Conservation (phyloP, 805 yeast species). For the Ogataea nonfermentans region DNA sequence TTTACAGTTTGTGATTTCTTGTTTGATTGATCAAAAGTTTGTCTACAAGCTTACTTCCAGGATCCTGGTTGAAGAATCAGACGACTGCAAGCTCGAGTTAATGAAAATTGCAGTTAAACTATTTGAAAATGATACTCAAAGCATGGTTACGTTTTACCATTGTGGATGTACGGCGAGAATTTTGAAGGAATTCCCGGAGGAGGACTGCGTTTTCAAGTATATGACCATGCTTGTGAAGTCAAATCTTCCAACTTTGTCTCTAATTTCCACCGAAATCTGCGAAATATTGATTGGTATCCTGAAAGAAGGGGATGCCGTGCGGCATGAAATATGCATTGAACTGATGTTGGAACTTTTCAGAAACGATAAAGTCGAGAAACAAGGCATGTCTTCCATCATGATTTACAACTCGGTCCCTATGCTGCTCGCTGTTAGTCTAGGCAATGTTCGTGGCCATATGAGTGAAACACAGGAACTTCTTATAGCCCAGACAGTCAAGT, state of each 20-base stretch:
- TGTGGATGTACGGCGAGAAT: slow-evolving; percentile 19
- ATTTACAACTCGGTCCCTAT: slow-evolving; percentile 9
- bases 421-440: slow-evolving; percentile 10
- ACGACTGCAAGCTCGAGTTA: slow-evolving; percentile 17
- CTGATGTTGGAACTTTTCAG: slow-evolving; percentile 15
- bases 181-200: slow-evolving; percentile 6
- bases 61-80: slow-evolving; percentile 10
- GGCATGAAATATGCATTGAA: slow-evolving; percentile 10
- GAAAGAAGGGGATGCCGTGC: slow-evolving; percentile 11
- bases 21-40: slow-evolving; percentile 13
- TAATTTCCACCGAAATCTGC: slow-evolving; percentile 10
- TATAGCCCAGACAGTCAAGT: slow-evolving; percentile 9
- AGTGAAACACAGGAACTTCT: slow-evolving; percentile 12
- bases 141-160: slow-evolving; percentile 17
- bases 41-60: slow-evolving; percentile 11
- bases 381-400: slow-evolving; percentile 10
- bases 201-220: slow-evolving; percentile 12
- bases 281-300: slow-evolving; percentile 9
- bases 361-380: slow-evolving; percentile 15
- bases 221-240: slow-evolving; percentile 11
- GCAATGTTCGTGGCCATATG: slow-evolving; percentile 17
- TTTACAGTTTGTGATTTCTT: slow-evolving; percentile 11
- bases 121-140: slow-evolving; percentile 13
- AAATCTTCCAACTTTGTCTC: slow-evolving; percentile 10
- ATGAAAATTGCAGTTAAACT: slow-evolving; percentile 15